A percentile compares a stretch with the other conserved stretches of the same genome.
Evolutionary conservation across 2,329 filamentous ascomycete genomes (phyloP).

Genomic region (Fusarium nematophilum): DNA sequence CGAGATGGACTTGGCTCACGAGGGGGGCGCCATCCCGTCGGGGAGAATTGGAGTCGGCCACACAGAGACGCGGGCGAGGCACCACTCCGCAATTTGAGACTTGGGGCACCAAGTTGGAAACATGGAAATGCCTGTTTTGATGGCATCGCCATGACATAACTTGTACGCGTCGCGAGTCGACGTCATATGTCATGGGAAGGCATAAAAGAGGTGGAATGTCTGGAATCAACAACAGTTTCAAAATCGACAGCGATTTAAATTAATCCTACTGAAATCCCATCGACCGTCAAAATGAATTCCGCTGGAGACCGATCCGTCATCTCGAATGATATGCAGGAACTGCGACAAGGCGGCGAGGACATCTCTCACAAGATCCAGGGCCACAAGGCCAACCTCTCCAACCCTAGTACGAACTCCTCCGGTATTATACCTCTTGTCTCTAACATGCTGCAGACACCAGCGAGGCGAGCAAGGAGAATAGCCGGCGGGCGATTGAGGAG

Average conservation of each 20-base stretch:
- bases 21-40: too few relatives aligned
- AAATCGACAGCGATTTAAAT: background rate
- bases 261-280: too few relatives aligned
- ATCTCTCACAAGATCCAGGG: constrained; percentile 48
- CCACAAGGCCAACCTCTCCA: constrained; percentile 60
- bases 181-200: constrained; percentile 26
- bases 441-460: constrained; percentile 52
- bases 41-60: constrained; percentile 5
- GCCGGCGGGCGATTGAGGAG: constrained; percentile 52
- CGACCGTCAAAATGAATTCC: too few relatives aligned
- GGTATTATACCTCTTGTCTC: background rate
- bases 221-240: background rate
- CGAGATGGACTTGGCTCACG: too few relatives aligned
- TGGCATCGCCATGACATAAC: constrained; percentile 31
- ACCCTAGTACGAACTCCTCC: constrained; percentile 52
- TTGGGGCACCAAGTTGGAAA: too few relatives aligned
- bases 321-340: constrained; percentile 56
- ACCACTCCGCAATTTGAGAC: constrained; percentile 1
- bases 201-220: background rate
- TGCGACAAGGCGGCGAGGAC: constrained; percentile 44
- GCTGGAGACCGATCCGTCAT: constrained; percentile 53
- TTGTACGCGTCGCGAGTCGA: constrained; percentile 2
- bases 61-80: constrained; percentile 14
- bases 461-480: constrained; percentile 58
- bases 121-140: constrained; percentile 21